These are phyloP conservation scores for Catunica adiposa DNA, from an alignment of 2,329 filamentous ascomycete species.

Conservation along the genomic window DNA sequence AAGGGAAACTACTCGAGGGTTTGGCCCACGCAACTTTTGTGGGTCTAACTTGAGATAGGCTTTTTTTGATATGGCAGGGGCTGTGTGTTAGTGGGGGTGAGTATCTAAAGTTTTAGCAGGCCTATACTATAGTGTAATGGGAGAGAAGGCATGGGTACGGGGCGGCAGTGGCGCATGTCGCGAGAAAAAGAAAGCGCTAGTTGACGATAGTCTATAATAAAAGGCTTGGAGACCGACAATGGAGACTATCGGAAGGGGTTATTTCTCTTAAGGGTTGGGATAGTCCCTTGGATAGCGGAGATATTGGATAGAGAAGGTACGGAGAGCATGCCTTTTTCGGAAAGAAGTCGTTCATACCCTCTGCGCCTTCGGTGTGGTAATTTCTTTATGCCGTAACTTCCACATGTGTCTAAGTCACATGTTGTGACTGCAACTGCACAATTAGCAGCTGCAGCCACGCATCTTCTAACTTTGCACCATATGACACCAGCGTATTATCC, in stretches of 20 bases:
- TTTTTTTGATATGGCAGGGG: no score
- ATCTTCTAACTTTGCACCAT: no score
- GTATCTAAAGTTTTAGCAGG: no score
- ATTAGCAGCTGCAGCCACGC: no score
- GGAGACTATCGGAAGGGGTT: not conserved
- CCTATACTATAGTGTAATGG: not conserved
- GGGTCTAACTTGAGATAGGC: no score
- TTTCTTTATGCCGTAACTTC: not conserved
- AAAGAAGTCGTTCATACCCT: not conserved
- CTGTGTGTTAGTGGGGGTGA: no score
- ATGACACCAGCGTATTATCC: no score
- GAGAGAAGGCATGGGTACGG: not conserved
- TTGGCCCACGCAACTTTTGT: no score
- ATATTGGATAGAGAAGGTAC: not conserved
- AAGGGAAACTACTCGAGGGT: not conserved
- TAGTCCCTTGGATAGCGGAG: not conserved
- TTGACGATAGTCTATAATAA: not conserved
- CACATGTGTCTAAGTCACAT: no score
- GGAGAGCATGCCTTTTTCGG: not conserved
- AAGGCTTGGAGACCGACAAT: not conserved
- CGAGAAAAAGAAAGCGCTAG: not conserved
- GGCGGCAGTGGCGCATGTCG: not conserved
- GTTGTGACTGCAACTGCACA: no score
- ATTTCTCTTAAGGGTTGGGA: not conserved
- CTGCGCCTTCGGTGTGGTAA: no score